Conservation (phyloP, 148 eudicot species). For the Agrostemma githago region DNA sequence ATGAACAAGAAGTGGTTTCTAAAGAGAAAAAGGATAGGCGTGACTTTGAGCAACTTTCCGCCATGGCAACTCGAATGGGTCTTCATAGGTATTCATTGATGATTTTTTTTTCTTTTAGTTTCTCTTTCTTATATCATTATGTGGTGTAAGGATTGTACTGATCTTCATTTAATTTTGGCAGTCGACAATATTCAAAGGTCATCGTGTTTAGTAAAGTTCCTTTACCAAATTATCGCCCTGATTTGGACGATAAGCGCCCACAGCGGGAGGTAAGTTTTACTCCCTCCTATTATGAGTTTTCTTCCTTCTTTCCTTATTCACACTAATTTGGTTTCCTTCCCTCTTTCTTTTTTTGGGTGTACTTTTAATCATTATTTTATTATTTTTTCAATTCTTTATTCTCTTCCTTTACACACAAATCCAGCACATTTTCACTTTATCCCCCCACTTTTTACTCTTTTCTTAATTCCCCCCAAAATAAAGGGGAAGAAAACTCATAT, state of each 20-base stretch:
- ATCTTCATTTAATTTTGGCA: conserved; percentile 37
- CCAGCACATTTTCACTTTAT: too few species aligned
- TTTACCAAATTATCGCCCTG: conserved; percentile 89
- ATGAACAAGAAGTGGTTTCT: conserved; percentile 77
- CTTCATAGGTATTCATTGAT: conserved; percentile 52
- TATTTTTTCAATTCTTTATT: too few species aligned
- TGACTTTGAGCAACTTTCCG: conserved; percentile 80
- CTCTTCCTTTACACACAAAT: too few species aligned
- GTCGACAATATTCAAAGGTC: conserved; percentile 73
- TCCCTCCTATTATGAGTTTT: too few species aligned
- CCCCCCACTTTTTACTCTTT: too few species aligned
- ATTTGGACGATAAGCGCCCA: conserved; percentile 93
- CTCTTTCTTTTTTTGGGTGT: too few species aligned
- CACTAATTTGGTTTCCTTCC: too few species aligned
- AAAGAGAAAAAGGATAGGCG: conserved; percentile 82
- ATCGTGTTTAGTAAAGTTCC: conserved; percentile 80
- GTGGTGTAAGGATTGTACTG: conserved; percentile 7
- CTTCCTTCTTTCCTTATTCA: too few species aligned
- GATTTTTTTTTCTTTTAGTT: not conserved
- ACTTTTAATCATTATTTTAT: too few species aligned
- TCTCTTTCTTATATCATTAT: conserved; percentile 5
- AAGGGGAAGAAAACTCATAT: too few species aligned
- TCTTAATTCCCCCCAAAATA: too few species aligned
- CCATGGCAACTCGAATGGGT: conserved; percentile 84
- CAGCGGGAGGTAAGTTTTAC: conserved; percentile 74